Base-by-base conservation (phyloP, 208 protist genomes). In the Histomonas meleagridis region DNA sequence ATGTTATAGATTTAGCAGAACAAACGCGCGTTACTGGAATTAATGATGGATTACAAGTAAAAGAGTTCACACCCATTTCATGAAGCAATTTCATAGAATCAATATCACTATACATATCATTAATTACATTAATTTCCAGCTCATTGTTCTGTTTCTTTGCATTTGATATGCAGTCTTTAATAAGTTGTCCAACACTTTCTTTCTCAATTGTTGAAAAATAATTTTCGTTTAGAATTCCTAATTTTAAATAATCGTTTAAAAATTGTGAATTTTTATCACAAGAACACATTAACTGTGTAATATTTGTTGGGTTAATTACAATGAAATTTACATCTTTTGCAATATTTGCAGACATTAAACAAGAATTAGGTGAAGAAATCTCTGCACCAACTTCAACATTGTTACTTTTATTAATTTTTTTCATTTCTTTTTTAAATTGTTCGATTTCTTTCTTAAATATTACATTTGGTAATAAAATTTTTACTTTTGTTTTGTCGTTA, bases 1-100 rank as follows among this genome's bases (percentile, higher is more conserved):
- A n/a, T n/a, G n/a, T 86, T 10, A 86, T 46, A 86, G 76, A 9
- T 86, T 86, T 40, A 26, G 76, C 76, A n/a, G 40, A 86, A 46
- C 76, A 86, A 51, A 86, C 9, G 32, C 46, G 43, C 7, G 76
- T 46, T 40, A 86, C 32, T 32, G 76, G 76, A 38, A 55, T 26
- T 7, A 86, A 38, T 38, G 40, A 57, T 32, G n/a, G 3, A 38
- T 40, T 16, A 16, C 76, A 86, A 38, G 76, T 46, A n/a, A 86
- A 57, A 48, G 3, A 14, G 38, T 86, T 46, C 0, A 43, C 7
- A 55, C 76, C 76, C 9, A 86, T 86, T 18, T 40, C 26, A 53
- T 43, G 32, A 18, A 43, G 55, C 26, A 38, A 86, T 32, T 32
- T 40, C 26, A 86, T 86, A 38, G 76, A 86, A 57, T 55, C n/a